Percentiles rank a stretch among this genome's conserved stretches.
These are phyloP conservation scores for Capsicum pubescens DNA, from an alignment of 257 asterid genomes.

Conservation along the genomic window DNA sequence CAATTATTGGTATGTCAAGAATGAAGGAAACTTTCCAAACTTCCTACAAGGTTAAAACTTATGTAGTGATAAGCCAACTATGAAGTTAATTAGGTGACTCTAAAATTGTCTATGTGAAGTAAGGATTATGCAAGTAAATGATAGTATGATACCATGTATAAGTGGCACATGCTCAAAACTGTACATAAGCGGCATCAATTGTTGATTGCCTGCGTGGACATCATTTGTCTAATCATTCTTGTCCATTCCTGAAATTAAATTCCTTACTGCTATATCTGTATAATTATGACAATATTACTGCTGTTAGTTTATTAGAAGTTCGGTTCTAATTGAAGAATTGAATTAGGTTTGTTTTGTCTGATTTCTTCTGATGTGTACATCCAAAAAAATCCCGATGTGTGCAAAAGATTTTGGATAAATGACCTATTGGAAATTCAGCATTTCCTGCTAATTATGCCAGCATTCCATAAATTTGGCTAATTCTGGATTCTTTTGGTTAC, in stretches of 20 bases:
- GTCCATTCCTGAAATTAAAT: neutral
- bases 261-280: constrained; percentile 1
- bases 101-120: neutral
- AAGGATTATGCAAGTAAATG: neutral
- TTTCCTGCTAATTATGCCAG: constrained; percentile 23
- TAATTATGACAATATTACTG: neutral
- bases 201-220: neutral
- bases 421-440: neutral
- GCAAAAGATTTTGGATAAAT: neutral
- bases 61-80: neutral
- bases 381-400: too few species aligned
- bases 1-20: constrained; percentile 11
- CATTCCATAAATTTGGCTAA: neutral
- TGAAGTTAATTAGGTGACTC: constrained; percentile 8
- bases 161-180: neutral
- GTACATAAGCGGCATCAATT: neutral
- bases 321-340: neutral
- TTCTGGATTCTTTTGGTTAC: constrained; percentile 6
- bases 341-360: constrained; percentile 4
- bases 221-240: neutral
- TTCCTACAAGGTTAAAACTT: constrained; percentile 1
- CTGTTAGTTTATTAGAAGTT: neutral
- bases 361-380: neutral
- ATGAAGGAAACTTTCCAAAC: neutral
- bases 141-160: neutral